A percentile compares a stretch with the other conserved stretches of the same genome.
Evolutionary conservation across 176 grass and related monocot genomes (phyloP).

Genomic region (Juncus effusus): DNA sequence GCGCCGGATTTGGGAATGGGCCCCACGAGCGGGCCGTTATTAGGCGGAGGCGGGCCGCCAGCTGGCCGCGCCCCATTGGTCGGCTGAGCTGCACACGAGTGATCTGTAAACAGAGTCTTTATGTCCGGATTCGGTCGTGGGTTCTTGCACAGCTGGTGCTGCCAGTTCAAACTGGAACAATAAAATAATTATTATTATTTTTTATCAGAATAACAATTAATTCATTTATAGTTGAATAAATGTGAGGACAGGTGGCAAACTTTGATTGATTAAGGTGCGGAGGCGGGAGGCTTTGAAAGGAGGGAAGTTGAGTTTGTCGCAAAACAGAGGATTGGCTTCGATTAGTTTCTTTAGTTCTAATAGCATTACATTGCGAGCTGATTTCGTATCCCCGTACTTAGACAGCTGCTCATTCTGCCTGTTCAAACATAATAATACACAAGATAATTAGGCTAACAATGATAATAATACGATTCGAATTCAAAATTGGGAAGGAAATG

Average conservation of each 20-base stretch:
- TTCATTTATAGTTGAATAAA: not conserved
- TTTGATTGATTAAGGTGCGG: conserved; percentile 98
- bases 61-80: conserved; percentile 71
- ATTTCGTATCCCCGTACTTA: conserved; percentile 98
- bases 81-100: conserved; percentile 76
- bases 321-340: conserved; percentile 88
- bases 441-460: conserved; percentile 5
- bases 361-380: conserved; percentile 95
- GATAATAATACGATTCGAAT: not conserved
- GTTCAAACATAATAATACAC: conserved; percentile 27
- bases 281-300: conserved; percentile 91
- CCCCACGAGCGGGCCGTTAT: conserved; percentile 88
- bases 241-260: conserved; percentile 27
- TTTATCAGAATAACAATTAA: not conserved
- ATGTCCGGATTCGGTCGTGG: conserved; percentile 95
- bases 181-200: conserved; percentile 18
- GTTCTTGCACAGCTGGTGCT: conserved; percentile 99
- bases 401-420: conserved; percentile 99
- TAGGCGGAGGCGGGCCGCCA: conserved; percentile 41
- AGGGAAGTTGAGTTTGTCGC: conserved; percentile 94
- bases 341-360: conserved; percentile 99
- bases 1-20: conserved; percentile 86
- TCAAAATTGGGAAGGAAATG: not conserved
- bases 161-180: conserved; percentile 88
- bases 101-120: conserved; percentile 97